A percentile compares a stretch with the other conserved stretches of the same genome.
These are phyloP conservation scores for Colletotrichum simmondsii DNA, from an alignment of 2,329 filamentous ascomycete species.

Conservation along the genomic window DNA sequence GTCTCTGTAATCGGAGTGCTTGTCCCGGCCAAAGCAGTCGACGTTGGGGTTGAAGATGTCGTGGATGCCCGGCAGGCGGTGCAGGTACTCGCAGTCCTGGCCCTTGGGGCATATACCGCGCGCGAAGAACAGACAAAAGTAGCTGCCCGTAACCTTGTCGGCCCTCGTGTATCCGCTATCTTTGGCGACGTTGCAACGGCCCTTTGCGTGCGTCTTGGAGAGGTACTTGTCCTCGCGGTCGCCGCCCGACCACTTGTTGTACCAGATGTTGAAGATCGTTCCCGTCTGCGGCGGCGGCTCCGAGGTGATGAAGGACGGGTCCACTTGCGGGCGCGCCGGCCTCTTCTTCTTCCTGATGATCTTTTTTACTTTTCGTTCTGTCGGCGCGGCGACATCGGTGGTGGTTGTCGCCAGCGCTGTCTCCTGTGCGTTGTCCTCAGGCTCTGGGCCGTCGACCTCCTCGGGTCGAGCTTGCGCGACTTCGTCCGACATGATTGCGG, in stretches of 20 bases:
- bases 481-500: conserved; percentile 29
- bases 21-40: conserved; percentile 95
- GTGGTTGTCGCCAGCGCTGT: conserved; percentile 47
- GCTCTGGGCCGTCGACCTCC: not conserved
- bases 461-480: conserved; percentile 9
- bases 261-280: conserved; percentile 98
- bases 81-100: conserved; percentile 92
- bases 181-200: conserved; percentile 84
- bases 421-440: conserved; percentile 29
- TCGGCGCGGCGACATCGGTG: conserved; percentile 57
- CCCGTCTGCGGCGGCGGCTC: conserved; percentile 93
- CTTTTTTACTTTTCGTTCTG: conserved; percentile 81
- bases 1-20: conserved; percentile 91
- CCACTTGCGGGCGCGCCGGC: conserved; percentile 90
- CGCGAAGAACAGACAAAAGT: conserved; percentile 90
- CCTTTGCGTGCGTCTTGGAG: conserved; percentile 82
- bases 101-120: conserved; percentile 79
- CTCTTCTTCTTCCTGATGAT: conserved; percentile 91
- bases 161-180: conserved; percentile 85
- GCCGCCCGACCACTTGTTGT: conserved; percentile 97
- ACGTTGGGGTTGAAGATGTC: conserved; percentile 94
- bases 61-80: conserved; percentile 85
- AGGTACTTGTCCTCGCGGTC: conserved; percentile 93
- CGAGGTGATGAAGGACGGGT: conserved; percentile 82
- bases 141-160: conserved; percentile 81